phyloP scores from a whole-genome alignment of 2,329 filamentous ascomycete genomes.

The Colletotrichum sp. region DNA sequence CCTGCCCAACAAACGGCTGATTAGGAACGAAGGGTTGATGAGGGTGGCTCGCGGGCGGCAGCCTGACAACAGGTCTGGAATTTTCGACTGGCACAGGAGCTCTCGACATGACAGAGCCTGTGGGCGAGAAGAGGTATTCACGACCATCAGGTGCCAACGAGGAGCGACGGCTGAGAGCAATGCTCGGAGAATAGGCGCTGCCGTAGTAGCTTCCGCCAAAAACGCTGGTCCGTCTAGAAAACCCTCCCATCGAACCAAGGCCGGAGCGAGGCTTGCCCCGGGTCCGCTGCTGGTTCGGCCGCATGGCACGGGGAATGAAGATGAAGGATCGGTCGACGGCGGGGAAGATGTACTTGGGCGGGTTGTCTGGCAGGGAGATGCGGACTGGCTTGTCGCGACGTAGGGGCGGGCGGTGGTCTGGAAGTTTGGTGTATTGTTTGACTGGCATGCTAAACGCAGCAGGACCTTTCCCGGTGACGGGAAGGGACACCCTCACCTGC shows the following conservation, averaged over 20 bases:
- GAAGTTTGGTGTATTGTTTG: conserved; percentile 91
- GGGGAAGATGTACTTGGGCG: conserved; percentile 89
- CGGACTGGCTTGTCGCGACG: conserved; percentile 96
- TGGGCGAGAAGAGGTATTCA: conserved; percentile 80
- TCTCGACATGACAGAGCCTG: conserved; percentile 77
- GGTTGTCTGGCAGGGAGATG: conserved; percentile 82
- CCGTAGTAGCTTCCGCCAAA: conserved; percentile 73
- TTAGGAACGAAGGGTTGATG: conserved; percentile 16
- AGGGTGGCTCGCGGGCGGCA: conserved; percentile 66
- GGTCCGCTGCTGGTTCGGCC: conserved; percentile 87
- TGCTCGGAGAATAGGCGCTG: conserved; percentile 83
- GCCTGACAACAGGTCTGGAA: conserved; percentile 77
- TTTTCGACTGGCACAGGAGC: conserved; percentile 65
- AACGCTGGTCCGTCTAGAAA: conserved; percentile 82
- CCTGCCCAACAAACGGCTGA: conserved; percentile 24
- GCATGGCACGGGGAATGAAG: conserved; percentile 92
- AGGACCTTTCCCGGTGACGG: conserved; percentile 70
- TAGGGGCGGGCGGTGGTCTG: conserved; percentile 91
- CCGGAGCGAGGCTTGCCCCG: conserved; percentile 77
- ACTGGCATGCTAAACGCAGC: conserved; percentile 78
- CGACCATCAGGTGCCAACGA: conserved; percentile 71
- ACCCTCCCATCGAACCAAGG: conserved; percentile 69
- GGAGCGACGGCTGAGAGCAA: conserved; percentile 87
- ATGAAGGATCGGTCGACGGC: conserved; percentile 92
- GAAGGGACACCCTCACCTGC: conserved; percentile 81